phyloP scores from a whole-genome alignment of 2,329 filamentous ascomycete genomes.

The Leptographium flavum region DNA sequence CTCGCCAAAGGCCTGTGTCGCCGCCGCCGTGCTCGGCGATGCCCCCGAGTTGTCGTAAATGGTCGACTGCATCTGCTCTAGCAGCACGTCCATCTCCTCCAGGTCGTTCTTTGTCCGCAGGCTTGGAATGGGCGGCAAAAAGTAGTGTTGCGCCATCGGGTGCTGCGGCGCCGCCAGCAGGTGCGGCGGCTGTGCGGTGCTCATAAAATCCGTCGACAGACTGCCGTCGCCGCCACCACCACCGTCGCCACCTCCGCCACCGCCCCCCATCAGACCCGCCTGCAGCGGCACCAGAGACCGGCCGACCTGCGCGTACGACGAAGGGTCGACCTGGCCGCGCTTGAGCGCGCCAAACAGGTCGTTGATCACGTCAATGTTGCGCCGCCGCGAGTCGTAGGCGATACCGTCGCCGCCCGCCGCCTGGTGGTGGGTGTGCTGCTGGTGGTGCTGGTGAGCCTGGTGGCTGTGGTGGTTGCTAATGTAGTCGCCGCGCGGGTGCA shows the following conservation, averaged over 20 bases:
- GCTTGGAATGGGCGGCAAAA: slow-evolving; percentile 74
- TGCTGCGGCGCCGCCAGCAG: slow-evolving; percentile 31
- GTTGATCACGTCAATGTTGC: slow-evolving; percentile 75
- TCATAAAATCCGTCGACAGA: slow-evolving; percentile 41
- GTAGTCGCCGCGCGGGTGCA: slow-evolving; percentile 44
- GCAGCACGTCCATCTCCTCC: slow-evolving; percentile 82
- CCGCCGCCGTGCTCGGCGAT: slow-evolving; percentile 65
- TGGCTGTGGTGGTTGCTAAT: slow-evolving; percentile 31
- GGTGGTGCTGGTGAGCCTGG: slow-evolving; percentile 18
- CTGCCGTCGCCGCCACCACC: slow-evolving; percentile 36
- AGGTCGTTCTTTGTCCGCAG: slow-evolving; percentile 88
- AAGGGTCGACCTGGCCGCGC: slow-evolving; percentile 75
- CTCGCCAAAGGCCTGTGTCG: slow-evolving; percentile 45
- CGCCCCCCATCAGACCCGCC: slow-evolving; percentile 31
- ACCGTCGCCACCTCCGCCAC: slow-evolving; percentile 25
- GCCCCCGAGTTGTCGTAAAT: slow-evolving; percentile 87
- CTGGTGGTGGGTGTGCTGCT: background rate
- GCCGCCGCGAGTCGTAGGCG: slow-evolving; percentile 59
- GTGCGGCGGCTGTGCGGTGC: slow-evolving; percentile 31
- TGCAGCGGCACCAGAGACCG: slow-evolving; percentile 76
- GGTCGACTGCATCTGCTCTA: slow-evolving; percentile 91
- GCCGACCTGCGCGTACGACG: slow-evolving; percentile 81
- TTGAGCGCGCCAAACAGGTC: slow-evolving; percentile 92
- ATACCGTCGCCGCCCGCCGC: background rate
- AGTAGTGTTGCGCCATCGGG: slow-evolving; percentile 65